A percentile compares a stretch with the other conserved stretches of the same genome.
These are phyloP conservation scores for Barnettozyma hawaiiensis DNA, from an alignment of 1,139 yeast genomes.

Conservation along the genomic window DNA sequence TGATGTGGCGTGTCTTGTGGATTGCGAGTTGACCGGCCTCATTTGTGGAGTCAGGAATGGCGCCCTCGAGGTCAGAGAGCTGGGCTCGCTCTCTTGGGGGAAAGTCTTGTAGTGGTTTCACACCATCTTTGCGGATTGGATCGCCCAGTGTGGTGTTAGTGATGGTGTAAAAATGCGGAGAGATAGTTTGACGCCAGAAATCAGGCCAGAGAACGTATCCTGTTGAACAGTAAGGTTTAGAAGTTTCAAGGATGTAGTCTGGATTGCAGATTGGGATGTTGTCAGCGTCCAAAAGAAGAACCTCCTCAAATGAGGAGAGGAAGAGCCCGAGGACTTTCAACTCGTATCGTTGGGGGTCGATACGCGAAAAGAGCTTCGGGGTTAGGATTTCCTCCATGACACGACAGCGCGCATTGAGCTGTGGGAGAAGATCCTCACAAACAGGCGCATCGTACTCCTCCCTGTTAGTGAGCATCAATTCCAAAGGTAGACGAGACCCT, in stretches of 20 bases:
- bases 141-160: conserved; percentile 34
- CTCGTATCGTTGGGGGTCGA: conserved; percentile 52
- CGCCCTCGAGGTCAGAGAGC: conserved; percentile 48
- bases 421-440: conserved; percentile 47
- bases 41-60: conserved; percentile 55
- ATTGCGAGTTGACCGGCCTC: conserved; percentile 57
- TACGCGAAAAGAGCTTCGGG: conserved; percentile 32
- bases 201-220: conserved; percentile 54
- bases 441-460: conserved; percentile 46
- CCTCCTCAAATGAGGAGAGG: conserved; percentile 53
- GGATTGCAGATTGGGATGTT: conserved; percentile 50
- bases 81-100: conserved; percentile 22
- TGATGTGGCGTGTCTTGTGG: conserved; percentile 45
- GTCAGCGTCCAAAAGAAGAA: conserved; percentile 53
- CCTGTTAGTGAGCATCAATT: conserved; percentile 49
- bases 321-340: conserved; percentile 52
- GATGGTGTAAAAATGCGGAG: conserved; percentile 50
- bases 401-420: conserved; percentile 51
- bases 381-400: conserved; percentile 42
- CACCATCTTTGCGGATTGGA: conserved; percentile 30
- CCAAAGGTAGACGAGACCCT: conserved; percentile 55
- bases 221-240: conserved; percentile 22
- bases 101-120: conserved; percentile 22
- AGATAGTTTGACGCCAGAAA: conserved; percentile 57
- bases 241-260: conserved; percentile 38